A percentile compares a stretch with the other conserved stretches of the same genome.
These are phyloP conservation scores for Ganoderma resinaceum DNA, from an alignment of 1,284 basidiomycete species.

Conservation along the genomic window DNA sequence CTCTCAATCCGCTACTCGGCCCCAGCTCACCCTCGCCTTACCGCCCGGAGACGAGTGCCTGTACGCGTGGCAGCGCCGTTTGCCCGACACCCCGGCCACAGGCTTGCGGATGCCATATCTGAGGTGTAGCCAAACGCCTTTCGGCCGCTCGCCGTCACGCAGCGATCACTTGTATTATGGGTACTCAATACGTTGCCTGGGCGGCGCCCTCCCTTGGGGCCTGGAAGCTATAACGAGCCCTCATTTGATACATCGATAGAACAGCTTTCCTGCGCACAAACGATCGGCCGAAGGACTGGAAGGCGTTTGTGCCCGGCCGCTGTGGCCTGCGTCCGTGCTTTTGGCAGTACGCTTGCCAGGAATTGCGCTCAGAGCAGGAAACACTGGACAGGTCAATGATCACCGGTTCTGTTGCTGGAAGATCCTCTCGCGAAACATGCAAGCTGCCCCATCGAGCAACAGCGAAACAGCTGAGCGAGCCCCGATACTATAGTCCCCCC, in stretches of 20 bases:
- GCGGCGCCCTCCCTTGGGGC: not conserved
- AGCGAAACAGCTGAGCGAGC: not conserved
- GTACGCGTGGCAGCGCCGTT: not conserved
- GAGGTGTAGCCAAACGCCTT: not conserved
- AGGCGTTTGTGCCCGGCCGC: not conserved
- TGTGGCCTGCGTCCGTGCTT: not conserved
- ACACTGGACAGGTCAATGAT: not conserved
- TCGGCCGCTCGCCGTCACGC: not conserved
- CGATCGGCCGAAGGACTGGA: not conserved
- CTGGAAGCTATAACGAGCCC: not conserved
- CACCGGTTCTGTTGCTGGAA: not conserved
- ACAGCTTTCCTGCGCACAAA: not conserved
- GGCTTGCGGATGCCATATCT: not conserved
- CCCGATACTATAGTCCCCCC: not conserved
- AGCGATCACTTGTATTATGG: not conserved
- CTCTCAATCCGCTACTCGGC: not conserved
- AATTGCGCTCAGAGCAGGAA: not conserved
- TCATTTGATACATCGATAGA: not conserved
- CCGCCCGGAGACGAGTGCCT: not conserved
- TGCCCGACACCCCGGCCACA: not conserved
- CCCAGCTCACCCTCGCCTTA: not conserved
- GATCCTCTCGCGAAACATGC: constrained; percentile 2
- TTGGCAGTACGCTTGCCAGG: not conserved
- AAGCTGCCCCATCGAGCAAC: constrained; percentile 8
- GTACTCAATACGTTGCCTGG: not conserved